These are phyloP conservation scores for Thelonectria rubi DNA, from an alignment of 2,329 filamentous ascomycete species.

Conservation along the genomic window DNA sequence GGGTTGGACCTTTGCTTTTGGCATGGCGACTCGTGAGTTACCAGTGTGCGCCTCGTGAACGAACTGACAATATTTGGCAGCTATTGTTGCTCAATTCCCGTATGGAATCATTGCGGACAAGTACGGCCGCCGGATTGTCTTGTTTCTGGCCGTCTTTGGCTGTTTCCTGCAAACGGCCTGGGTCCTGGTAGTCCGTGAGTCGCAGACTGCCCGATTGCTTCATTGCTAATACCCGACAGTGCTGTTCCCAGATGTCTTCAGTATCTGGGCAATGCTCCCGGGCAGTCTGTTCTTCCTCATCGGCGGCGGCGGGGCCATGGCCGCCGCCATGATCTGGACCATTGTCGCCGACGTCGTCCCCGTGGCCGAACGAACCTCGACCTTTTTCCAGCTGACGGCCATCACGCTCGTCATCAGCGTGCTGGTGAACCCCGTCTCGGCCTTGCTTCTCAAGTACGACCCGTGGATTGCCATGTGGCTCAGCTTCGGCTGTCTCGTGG, in stretches of 20 bases:
- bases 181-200: conserved; percentile 47
- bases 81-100: conserved; percentile 55
- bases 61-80: conserved; percentile 31
- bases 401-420: conserved; percentile 51
- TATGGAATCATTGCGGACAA: conserved; percentile 59
- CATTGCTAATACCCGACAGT: conserved; percentile 43
- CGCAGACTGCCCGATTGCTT: neutral
- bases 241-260: conserved; percentile 49
- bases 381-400: conserved; percentile 53
- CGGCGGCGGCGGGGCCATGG: conserved; percentile 52
- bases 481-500: conserved; percentile 43
- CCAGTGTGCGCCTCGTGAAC: fast-evolving
- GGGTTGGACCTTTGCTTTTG: conserved; percentile 56
- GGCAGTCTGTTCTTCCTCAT: conserved; percentile 49
- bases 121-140: conserved; percentile 54
- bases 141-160: conserved; percentile 50
- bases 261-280: conserved; percentile 51
- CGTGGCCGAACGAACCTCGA: conserved; percentile 48
- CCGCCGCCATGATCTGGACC: conserved; percentile 56
- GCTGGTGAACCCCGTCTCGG: conserved; percentile 52
- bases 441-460: conserved; percentile 49
- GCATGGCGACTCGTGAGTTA: conserved; percentile 56
- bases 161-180: conserved; percentile 42
- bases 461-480: conserved; percentile 54
- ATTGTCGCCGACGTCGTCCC: conserved; percentile 55